Percentiles rank a stretch among this genome's conserved stretches.
Evolutionary conservation across 176 grass and related monocot genomes (phyloP).

Genomic region (sorghum (Sorghum bicolor)): Sorghum_bicolor_NCBIv3 NC_012875.2:53434001-53434500

Average conservation of each 20-base stretch:
- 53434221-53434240: background rate
- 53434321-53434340: background rate
- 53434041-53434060: background rate
- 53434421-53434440: slow-evolving; percentile 28
- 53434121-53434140: background rate
- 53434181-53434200: background rate
- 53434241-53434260: too few species aligned
- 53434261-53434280: slow-evolving; percentile 48
- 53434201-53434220: background rate
- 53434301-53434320: slow-evolving; percentile 75
- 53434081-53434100: background rate
- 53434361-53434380: background rate
- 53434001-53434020: background rate
- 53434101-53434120: background rate
- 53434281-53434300: slow-evolving; percentile 76
- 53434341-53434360: background rate
- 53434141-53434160: background rate
- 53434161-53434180: background rate
- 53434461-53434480: too few species aligned
- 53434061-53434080: background rate
- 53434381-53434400: background rate
- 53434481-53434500: slow-evolving; percentile 7
- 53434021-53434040: background rate
- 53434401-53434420: slow-evolving; percentile 6
- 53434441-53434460: background rate